Percentiles rank a stretch among this genome's conserved stretches.
phyloP scores from a whole-genome alignment of 2,329 filamentous ascomycete species.

The Shiraia sp. region DNA sequence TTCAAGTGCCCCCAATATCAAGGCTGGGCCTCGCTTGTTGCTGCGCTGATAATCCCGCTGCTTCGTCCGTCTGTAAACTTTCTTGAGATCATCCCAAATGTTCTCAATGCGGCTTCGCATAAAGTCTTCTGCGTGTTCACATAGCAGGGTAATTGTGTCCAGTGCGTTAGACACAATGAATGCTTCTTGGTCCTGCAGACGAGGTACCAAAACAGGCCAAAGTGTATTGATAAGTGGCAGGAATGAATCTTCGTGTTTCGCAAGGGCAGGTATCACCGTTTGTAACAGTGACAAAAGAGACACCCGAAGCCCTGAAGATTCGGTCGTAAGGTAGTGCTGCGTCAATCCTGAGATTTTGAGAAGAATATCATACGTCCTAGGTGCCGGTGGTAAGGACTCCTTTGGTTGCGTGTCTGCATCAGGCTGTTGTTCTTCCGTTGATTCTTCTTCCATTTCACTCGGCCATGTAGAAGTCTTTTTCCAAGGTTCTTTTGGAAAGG shows the following conservation, averaged over 20 bases:
- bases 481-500: slow-evolving; percentile 41
- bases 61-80: slow-evolving; percentile 29
- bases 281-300: slow-evolving; percentile 77
- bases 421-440: slow-evolving; percentile 36
- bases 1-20: slow-evolving; percentile 2
- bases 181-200: slow-evolving; percentile 67
- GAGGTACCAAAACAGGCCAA: slow-evolving; percentile 80
- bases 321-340: slow-evolving; percentile 87
- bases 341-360: slow-evolving; percentile 80
- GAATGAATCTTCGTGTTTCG: slow-evolving; percentile 78
- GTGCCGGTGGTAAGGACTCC: slow-evolving; percentile 65
- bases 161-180: slow-evolving; percentile 73
- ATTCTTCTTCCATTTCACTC: slow-evolving; percentile 36
- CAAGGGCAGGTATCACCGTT: slow-evolving; percentile 72
- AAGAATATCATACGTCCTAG: slow-evolving; percentile 79
- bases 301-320: slow-evolving; percentile 75
- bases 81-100: slow-evolving; percentile 65
- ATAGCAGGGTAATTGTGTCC: slow-evolving; percentile 69
- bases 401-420: slow-evolving; percentile 24
- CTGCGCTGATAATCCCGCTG: slow-evolving; percentile 7
- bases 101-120: slow-evolving; percentile 74
- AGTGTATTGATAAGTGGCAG: slow-evolving; percentile 86
- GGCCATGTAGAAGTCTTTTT: slow-evolving; percentile 33
- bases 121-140: slow-evolving; percentile 76
- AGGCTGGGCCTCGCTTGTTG: slow-evolving; percentile 1